Evolutionary conservation across 1,284 basidiomycete species (phyloP), one percentile per base, ranked within the genome.

Genomic region (Ceratobasidium sp.): DNA sequence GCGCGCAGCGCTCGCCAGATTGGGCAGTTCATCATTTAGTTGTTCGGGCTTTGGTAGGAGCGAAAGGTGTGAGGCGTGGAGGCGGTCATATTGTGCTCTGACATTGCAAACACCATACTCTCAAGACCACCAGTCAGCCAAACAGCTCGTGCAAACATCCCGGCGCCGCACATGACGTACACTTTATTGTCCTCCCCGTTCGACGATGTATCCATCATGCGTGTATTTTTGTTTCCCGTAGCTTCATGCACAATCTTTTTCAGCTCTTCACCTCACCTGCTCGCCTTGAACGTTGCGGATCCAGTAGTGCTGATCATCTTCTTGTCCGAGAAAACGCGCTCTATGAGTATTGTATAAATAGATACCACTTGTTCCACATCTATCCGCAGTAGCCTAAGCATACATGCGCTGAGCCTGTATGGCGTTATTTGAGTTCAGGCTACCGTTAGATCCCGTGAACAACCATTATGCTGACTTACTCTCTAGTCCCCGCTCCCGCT

Each of bases 401-500:
- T 24, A n/a, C 63, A 8, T 13, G 69, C 69, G 9, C 39, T 7
- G 22, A 73, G 9, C 11, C 43, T 46, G 19, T 9, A 19, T 2
- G 43, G 11, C 43, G 13, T 13, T 19, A 46, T 46, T 46, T 19
- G 29, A 24, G 51, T 46, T 2, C 19, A 13, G 19, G 13, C 8
- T 37, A 27, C 19, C 48, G n/a, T 46, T 9, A 16, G 9, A 48
- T 46, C 39, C 2, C 8, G 29, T 24, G 24, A 11, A 1, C 8
- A 9, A 13, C 27, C 3, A 14, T 46, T 2, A 46, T 14, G 11
- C 3, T 19, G 29, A 65, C 53, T 49, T 31, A 69, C 66, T 14
- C 53, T 41, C 69, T 39, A 19, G 69, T 73, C 3, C 43, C 43
- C 2, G 59, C 22, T n/a, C 69, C 69, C 9, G 43, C 69, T 22